Evolutionary conservation across 805 yeast species (phyloP), one percentile per base, ranked within the genome.

Genomic region (Yarrowia sp.): DNA sequence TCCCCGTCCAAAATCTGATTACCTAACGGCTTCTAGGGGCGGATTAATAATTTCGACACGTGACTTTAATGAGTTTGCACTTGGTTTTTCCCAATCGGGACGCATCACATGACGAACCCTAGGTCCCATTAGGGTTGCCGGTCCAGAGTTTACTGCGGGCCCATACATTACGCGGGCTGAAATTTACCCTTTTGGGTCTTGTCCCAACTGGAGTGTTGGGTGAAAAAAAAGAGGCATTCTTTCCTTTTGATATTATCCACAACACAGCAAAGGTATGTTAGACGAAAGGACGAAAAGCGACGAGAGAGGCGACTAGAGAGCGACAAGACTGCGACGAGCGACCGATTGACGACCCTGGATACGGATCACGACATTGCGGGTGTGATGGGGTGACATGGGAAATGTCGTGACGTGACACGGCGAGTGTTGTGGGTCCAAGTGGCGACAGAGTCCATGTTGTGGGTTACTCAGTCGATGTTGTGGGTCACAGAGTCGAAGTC

Each of bases 181-280:
- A 54, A 54, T 33, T 54, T 54, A 54, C 61, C 28, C 61, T 38
- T 54, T 54, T 54, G 61, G 61, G 61, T 36, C 61, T 54, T 41
- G 61, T 54, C 46, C 46, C 61, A 54, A 54, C 46, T 33, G 30
- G 43, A 21, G 43, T 24, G 33, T 38, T 38, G 61, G 58, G 61
- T 54, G 61, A 54, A 54, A 54, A 54, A 54, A 54, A 54, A 38
- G 46, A 38, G 33, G 28, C 35, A 35, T 26, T 17, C 35, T 38
- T 38, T 54, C 61, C 28, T 38, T 54, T 54, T 54, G 61, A 54
- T 38, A 54, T 51, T 51, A 54, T 38, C 44, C 61, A 54, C 61
- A 54, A 54, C 61, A 54, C 61, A 54, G 61, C 61, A 54, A 54
- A 54, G 46, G 61, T 54, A 54, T 54, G 61, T 54, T 36, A 54